These are phyloP conservation scores for Amanita polypyramis DNA, from an alignment of 768 basidiomycete species.

Conservation along the genomic window DNA sequence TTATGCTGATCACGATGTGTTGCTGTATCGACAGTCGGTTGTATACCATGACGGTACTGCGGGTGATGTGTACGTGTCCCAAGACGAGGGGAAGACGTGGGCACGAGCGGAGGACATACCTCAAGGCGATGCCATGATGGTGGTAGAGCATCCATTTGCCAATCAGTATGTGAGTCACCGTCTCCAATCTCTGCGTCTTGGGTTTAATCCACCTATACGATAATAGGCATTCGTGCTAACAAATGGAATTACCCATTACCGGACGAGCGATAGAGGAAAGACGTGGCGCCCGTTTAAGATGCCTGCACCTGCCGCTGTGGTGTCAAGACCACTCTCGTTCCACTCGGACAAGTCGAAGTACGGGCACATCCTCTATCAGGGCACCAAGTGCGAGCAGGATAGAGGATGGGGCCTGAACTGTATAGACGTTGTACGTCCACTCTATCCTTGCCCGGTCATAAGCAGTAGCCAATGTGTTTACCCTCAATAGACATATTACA, in stretches of 20 bases:
- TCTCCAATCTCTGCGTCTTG: not conserved
- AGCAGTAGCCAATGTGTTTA: slow-evolving; percentile 8
- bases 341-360: slow-evolving; percentile 67
- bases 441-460: not conserved
- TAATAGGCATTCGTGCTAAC: slow-evolving; percentile 82
- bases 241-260: slow-evolving; percentile 66
- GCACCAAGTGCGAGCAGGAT: slow-evolving; percentile 42
- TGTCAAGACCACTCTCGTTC: slow-evolving; percentile 68
- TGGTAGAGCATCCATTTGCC: slow-evolving; percentile 83
- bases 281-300: slow-evolving; percentile 80
- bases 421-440: slow-evolving; percentile 54
- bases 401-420: slow-evolving; percentile 48
- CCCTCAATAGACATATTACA: slow-evolving; percentile 71
- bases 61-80: slow-evolving; percentile 66
- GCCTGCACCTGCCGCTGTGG: slow-evolving; percentile 45
- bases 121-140: slow-evolving; percentile 49
- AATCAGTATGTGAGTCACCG: slow-evolving; percentile 50
- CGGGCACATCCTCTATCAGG: slow-evolving; percentile 74
- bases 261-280: slow-evolving; percentile 79
- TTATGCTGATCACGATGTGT: slow-evolving; percentile 7
- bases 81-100: slow-evolving; percentile 78
- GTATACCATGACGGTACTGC: slow-evolving; percentile 71
- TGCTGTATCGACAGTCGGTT: slow-evolving; percentile 28
- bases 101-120: slow-evolving; percentile 41
- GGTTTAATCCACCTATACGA: not conserved